These are phyloP conservation scores for Craterostigma plantagineum DNA, from an alignment of 257 asterid genomes.

Conservation along the genomic window DNA sequence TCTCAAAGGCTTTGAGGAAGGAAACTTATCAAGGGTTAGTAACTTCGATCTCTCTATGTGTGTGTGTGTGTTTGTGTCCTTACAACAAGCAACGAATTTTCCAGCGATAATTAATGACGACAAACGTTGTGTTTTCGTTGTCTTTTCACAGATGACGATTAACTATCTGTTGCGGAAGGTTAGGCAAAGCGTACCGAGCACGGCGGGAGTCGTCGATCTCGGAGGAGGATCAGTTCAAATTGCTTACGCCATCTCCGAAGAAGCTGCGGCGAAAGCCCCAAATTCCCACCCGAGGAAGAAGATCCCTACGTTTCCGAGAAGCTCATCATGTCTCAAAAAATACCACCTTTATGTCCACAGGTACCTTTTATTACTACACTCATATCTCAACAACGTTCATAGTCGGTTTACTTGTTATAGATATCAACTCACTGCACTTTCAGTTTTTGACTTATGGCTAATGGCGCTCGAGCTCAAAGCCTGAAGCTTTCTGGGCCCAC, in stretches of 20 bases:
- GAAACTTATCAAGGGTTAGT: conserved; percentile 66
- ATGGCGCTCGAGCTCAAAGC: too few relatives aligned
- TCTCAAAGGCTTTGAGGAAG: conserved; percentile 55
- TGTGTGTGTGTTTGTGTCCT: too few relatives aligned
- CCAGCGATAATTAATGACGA: too few relatives aligned
- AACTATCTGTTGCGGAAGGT: too few relatives aligned
- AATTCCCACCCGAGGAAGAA: conserved; percentile 3
- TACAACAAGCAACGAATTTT: too few relatives aligned
- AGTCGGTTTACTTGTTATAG: too few relatives aligned
- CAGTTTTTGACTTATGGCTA: too few relatives aligned
- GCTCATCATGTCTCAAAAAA: conserved; percentile 11
- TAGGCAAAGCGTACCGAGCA: too few relatives aligned
- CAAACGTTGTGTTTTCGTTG: background rate
- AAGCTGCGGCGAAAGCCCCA: conserved; percentile 17
- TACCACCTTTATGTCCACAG: conserved; percentile 38
- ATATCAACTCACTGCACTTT: background rate
- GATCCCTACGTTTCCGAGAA: conserved; percentile 16
- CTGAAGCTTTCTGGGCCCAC: too few relatives aligned
- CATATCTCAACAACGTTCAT: too few relatives aligned
- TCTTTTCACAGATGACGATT: too few relatives aligned
- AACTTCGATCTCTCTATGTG: background rate
- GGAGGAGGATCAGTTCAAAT: conserved; percentile 11
- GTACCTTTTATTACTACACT: conserved; percentile 8
- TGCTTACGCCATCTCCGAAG: conserved; percentile 28
- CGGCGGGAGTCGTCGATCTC: too few relatives aligned